Evolutionary conservation across 495 filamentous ascomycete genomes (phyloP).

Genomic region (Aspergillus haitiensis): DNA sequence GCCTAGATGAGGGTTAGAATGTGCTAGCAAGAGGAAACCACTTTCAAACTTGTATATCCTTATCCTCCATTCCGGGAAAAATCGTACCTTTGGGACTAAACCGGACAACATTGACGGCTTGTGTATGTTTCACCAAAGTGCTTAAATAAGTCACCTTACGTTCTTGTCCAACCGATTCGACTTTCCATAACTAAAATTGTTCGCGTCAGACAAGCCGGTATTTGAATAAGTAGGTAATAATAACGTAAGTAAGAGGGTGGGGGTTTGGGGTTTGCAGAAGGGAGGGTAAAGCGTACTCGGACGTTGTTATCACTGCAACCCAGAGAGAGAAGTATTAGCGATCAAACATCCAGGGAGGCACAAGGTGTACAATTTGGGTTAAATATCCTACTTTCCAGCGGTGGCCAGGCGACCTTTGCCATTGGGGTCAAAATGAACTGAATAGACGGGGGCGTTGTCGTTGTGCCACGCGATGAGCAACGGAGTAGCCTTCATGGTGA

Average conservation of each 20-base stretch:
- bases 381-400: constrained; percentile 63
- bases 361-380: neutral
- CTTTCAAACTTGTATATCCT: neutral
- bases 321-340: constrained; percentile 15
- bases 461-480: constrained; percentile 96
- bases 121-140: constrained; percentile 88
- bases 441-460: constrained; percentile 91
- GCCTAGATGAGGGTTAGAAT: constrained; percentile 54
- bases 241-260: constrained; percentile 11
- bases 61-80: neutral
- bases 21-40: constrained; percentile 1
- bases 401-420: constrained; percentile 92
- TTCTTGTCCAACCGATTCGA: constrained; percentile 83
- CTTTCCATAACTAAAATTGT: constrained; percentile 75
- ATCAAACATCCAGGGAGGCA: neutral
- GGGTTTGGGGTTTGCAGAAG: constrained; percentile 16
- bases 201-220: constrained; percentile 34
- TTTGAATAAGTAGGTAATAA: constrained; percentile 2
- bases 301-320: constrained; percentile 83
- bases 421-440: constrained; percentile 91
- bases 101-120: constrained; percentile 96
- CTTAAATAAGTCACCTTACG: constrained; percentile 86
- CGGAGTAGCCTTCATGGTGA: constrained; percentile 84
- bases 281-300: constrained; percentile 60
- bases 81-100: constrained; percentile 83